A percentile compares a stretch with the other conserved stretches of the same genome.
Evolutionary conservation across 257 asterid species (phyloP).

Genomic region (Solanum arcanum): DNA sequence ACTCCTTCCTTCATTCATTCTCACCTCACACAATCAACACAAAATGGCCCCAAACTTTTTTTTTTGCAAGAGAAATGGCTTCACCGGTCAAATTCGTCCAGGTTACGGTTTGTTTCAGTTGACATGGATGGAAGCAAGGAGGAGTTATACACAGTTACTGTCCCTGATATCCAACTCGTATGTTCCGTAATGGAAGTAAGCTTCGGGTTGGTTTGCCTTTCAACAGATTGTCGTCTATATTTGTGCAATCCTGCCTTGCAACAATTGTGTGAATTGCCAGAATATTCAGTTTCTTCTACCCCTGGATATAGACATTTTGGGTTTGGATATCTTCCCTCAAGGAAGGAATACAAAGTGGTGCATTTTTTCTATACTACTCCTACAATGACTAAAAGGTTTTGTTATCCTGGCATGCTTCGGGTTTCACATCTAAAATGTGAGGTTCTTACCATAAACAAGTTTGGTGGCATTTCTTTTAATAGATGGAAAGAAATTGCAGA

Average conservation of each 20-base stretch:
- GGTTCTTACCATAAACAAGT: background rate
- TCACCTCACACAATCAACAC: background rate
- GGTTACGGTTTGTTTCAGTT: background rate
- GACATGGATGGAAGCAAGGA: background rate
- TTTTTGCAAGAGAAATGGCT: background rate
- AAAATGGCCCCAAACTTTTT: background rate
- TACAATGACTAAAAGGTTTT: background rate
- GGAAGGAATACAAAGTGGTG: background rate
- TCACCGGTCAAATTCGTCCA: rapidly evolving
- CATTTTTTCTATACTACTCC: background rate
- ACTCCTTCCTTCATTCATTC: background rate
- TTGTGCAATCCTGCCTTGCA: background rate
- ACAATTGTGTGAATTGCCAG: background rate
- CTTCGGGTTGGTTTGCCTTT: background rate
- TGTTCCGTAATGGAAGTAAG: background rate
- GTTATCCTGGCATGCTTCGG: background rate
- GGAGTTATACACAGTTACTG: background rate
- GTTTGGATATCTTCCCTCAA: background rate
- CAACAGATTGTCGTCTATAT: background rate
- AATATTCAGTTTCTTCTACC: background rate
- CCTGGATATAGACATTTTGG: background rate
- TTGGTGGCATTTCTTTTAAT: background rate
- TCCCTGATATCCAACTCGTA: background rate
- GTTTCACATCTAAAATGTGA: background rate
- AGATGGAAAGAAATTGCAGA: background rate